Conservation (phyloP, 2,329 filamentous ascomycete genomes). For the Penicillium sp. region DNA sequence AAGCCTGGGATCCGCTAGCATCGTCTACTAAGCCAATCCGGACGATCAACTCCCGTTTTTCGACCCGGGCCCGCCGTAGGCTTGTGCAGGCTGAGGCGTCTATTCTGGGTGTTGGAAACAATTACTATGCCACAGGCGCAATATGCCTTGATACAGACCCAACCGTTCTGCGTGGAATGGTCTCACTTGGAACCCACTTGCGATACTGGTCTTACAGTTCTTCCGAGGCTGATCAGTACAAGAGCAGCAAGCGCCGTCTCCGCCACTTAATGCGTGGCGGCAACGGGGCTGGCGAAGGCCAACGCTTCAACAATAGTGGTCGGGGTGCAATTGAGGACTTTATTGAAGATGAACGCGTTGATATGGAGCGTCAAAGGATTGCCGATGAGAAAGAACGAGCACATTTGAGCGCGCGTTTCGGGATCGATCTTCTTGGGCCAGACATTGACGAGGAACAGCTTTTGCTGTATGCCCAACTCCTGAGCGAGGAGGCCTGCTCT, state of each 20-base stretch:
- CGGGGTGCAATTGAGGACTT: conserved; percentile 73
- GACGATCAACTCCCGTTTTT: conserved; percentile 82
- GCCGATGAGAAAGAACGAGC: conserved; percentile 66
- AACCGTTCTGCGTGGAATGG: conserved; percentile 78
- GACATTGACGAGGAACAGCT: conserved; percentile 62
- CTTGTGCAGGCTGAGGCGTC: conserved; percentile 66
- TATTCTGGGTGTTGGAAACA: conserved; percentile 66
- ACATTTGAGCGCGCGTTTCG: conserved; percentile 76
- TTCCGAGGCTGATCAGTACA: conserved; percentile 68
- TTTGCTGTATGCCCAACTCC: conserved; percentile 61
- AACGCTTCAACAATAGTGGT: conserved; percentile 61
- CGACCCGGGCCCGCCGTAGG: conserved; percentile 77
- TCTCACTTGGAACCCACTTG: conserved; percentile 81
- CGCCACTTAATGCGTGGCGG: conserved; percentile 67
- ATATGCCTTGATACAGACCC: conserved; percentile 86
- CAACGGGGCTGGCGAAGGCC: conserved; percentile 54
- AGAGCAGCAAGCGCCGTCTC: conserved; percentile 74
- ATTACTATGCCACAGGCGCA: conserved; percentile 77
- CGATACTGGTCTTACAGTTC: conserved; percentile 95
- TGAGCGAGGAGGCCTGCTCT: conserved; percentile 60
- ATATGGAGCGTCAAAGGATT: conserved; percentile 72
- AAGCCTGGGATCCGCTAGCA: conserved; percentile 93
- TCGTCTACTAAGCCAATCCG: conserved; percentile 76
- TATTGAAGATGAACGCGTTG: conserved; percentile 80
- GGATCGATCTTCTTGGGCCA: conserved; percentile 68